These are phyloP conservation scores for Cutaneotrichosporon sp. DNA, from an alignment of 1,284 basidiomycete species.

Conservation along the genomic window DNA sequence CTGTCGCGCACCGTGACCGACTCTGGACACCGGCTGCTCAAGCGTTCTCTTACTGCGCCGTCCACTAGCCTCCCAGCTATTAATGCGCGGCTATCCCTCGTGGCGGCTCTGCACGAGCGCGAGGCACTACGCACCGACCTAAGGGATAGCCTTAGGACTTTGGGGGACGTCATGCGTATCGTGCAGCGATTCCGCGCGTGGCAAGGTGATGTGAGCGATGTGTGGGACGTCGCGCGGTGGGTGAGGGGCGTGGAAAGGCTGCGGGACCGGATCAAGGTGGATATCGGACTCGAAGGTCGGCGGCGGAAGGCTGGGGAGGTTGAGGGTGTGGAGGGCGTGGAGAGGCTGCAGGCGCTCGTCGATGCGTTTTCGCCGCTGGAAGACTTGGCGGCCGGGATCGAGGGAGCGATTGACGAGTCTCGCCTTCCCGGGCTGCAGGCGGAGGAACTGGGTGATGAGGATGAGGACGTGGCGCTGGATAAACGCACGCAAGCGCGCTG, in stretches of 20 bases:
- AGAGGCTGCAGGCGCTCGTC: slow-evolving; percentile 57
- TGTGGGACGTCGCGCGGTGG: slow-evolving; percentile 46
- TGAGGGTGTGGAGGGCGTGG: slow-evolving; percentile 20
- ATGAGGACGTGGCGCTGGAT: slow-evolving; percentile 23
- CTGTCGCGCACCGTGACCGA: slow-evolving; percentile 76
- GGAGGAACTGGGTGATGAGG: slow-evolving; percentile 29
- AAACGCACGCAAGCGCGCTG: slow-evolving; percentile 51
- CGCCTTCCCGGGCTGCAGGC: slow-evolving; percentile 28
- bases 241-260: slow-evolving; percentile 37
- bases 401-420: slow-evolving; percentile 58
- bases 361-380: slow-evolving; percentile 61
- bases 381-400: slow-evolving; percentile 63
- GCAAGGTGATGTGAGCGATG: slow-evolving; percentile 63
- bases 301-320: slow-evolving; percentile 17
- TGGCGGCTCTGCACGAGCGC: slow-evolving; percentile 69
- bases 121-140: slow-evolving; percentile 71
- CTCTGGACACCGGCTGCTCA: slow-evolving; percentile 73
- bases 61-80: slow-evolving; percentile 75
- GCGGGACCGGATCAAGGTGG: slow-evolving; percentile 24
- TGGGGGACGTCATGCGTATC: slow-evolving; percentile 73
- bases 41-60: slow-evolving; percentile 57
- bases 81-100: slow-evolving; percentile 70
- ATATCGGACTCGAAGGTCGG: slow-evolving; percentile 2
- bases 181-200: slow-evolving; percentile 74
- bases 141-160: slow-evolving; percentile 59